A percentile compares a stretch with the other conserved stretches of the same genome.
Conservation (phyloP, 192 early-diverging fungal genomes). For the Rhizophagus sp. region DNA sequence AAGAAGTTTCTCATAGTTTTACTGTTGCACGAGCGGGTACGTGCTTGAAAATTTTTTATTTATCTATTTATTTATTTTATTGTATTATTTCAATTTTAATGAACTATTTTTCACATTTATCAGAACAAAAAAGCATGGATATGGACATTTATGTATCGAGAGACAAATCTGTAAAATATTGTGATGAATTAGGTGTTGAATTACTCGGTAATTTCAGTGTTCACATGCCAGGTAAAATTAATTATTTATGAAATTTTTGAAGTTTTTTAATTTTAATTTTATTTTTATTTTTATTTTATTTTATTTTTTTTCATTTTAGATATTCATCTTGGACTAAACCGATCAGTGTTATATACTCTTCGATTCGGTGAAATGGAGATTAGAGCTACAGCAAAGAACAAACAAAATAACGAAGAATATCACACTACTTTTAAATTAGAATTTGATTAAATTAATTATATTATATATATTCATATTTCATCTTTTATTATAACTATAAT, state of each 20-base stretch:
- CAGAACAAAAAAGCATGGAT: not conserved
- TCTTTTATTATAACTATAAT: no score
- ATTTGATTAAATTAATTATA: not conserved
- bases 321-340: not conserved
- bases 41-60: not conserved
- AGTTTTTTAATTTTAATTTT: not conserved
- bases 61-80: no score
- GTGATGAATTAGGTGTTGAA: not conserved
- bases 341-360: slow-evolving; percentile 17
- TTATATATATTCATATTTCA: no score
- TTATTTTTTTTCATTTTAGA: not conserved
- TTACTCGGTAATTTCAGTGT: not conserved
- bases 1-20: not conserved
- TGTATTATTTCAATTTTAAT: not conserved
- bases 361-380: slow-evolving; percentile 17
- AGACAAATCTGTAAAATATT: not conserved
- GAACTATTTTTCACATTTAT: not conserved
- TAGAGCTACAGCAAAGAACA: slow-evolving; percentile 13
- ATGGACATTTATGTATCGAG: slow-evolving; percentile 3
- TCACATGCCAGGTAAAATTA: not conserved
- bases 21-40: not conserved
- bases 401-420: not conserved
- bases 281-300: no score
- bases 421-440: slow-evolving; percentile 14
- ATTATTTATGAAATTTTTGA: no score